Evolutionary conservation across 164 flowering plant species (phyloP).

Genomic region (Euptelea pleiosperma): DNA sequence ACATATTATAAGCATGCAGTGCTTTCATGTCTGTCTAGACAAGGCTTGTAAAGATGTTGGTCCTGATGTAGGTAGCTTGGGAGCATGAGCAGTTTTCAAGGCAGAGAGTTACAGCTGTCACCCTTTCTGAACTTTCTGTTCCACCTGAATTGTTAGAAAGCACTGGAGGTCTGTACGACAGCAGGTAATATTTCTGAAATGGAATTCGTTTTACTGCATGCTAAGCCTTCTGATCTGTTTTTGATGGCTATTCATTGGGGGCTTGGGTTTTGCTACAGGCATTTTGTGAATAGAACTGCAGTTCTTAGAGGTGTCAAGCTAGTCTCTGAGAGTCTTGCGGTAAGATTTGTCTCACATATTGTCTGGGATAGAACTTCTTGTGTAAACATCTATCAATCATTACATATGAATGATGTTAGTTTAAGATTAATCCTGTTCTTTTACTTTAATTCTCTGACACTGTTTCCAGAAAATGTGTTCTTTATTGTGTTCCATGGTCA

Average conservation of each 20-base stretch:
- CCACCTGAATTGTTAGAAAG: slow-evolving; percentile 77
- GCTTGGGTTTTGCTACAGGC: slow-evolving; percentile 37
- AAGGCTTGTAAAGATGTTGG: slow-evolving; percentile 23
- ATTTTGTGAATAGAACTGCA: slow-evolving; percentile 56
- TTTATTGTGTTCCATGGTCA: too few relatives aligned
- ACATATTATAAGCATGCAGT: background rate
- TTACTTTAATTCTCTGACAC: too few relatives aligned
- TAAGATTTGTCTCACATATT: slow-evolving; percentile 29
- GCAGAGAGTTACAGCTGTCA: slow-evolving; percentile 83
- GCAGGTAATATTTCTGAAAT: slow-evolving; percentile 61
- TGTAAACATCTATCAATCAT: too few relatives aligned
- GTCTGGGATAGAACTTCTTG: too few relatives aligned
- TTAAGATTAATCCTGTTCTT: too few relatives aligned
- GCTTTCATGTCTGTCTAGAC: slow-evolving; percentile 3
- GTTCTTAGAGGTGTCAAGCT: slow-evolving; percentile 62
- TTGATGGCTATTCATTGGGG: slow-evolving; percentile 11
- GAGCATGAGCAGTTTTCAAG: slow-evolving; percentile 99
- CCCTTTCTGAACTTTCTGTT: slow-evolving; percentile 76
- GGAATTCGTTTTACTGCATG: slow-evolving; percentile 7
- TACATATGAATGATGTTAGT: too few relatives aligned
- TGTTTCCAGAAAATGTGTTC: too few relatives aligned
- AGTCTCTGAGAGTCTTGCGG: slow-evolving; percentile 96
- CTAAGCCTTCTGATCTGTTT: slow-evolving; percentile 3
- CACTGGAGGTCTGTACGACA: slow-evolving; percentile 77
- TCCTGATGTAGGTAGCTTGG: slow-evolving; percentile 90